Base-by-base conservation (phyloP, 2,329 filamentous ascomycete species). In the Cercospora janseana region DNA sequence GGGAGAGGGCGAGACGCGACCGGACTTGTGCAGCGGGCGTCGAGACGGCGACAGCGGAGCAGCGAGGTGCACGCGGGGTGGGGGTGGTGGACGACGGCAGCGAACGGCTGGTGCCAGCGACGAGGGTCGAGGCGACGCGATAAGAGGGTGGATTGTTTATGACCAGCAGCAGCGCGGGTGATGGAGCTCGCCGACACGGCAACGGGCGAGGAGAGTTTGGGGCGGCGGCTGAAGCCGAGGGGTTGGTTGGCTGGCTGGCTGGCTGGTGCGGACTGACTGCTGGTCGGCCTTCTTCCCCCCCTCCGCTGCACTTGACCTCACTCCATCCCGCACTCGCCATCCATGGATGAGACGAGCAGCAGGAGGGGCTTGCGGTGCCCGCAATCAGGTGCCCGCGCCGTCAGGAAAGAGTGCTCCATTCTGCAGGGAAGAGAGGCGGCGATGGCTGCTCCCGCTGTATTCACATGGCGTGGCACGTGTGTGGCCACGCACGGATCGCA, bases 121-220 rank as follows among this genome's bases (percentile, higher is more conserved):
- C 21, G 10, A 20, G 26, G 15, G 34, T 27, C 18, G 35, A 20
- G 31, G 20, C 27, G 44, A 15, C 27, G 29, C 28, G 29, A 44
- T 38, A 38, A 38, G 34, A 38, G 34, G 34, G 24, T 38, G 34
- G 18, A 21, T 44, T 49, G 47, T 49, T 43, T 43, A 34, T 32
- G 15, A 13, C 38, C 31, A 18, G 24, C 28, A 42, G 37, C 10
- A 37, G 16, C 9, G 29, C 28, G 43, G 31, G 13, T 26, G 37
- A 46, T 46, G 44, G 44, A 46, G 44, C 8, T 46, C 29, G 44
- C 44, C 44, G 46, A 35, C 28, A 27, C 46, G 46, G 27, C 26
- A 49, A 49, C 46, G 35, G 44, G 26, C 31, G n/a, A 15, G 29
- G 31, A 32, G n/a, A n/a, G n/a, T n/a, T n/a, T n/a, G n/a, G n/a